Evolutionary conservation across 2,329 filamentous ascomycete genomes (phyloP).

Genomic region (Cercospora nicotianae): DNA sequence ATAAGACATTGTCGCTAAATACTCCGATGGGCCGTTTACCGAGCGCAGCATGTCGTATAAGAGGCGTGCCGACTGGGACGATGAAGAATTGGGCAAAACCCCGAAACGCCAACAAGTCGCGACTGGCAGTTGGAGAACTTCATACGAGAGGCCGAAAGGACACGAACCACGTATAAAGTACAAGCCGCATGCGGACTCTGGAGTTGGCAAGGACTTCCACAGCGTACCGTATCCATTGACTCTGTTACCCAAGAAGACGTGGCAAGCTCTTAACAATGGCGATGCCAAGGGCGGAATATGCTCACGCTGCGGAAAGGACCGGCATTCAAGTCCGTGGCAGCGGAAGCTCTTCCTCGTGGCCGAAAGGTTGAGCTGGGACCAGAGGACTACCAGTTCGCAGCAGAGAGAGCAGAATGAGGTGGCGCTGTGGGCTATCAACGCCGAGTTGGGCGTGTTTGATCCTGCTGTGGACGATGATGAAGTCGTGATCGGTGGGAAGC

Average conservation of each 20-base stretch:
- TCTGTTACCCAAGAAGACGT: constrained; percentile 23
- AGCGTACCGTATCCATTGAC: constrained; percentile 25
- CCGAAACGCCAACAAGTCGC: not conserved
- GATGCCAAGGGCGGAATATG: constrained; percentile 20
- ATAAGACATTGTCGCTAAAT: not conserved
- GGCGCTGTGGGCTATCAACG: constrained; percentile 26
- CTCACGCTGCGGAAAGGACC: constrained; percentile 22
- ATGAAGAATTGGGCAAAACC: no score
- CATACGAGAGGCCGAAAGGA: not conserved
- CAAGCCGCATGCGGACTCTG: constrained; percentile 22
- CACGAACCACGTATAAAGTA: constrained; percentile 16
- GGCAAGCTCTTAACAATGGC: constrained; percentile 23
- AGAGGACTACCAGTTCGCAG: constrained; percentile 12
- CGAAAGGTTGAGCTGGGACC: constrained; percentile 25
- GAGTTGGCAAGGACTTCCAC: constrained; percentile 24
- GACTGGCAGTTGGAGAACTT: constrained; percentile 5
- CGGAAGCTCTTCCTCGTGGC: constrained; percentile 30
- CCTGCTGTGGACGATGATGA: constrained; percentile 26
- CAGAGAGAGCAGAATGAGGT: constrained; percentile 26
- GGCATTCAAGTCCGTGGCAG: constrained; percentile 18
- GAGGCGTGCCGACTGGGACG: not conserved
- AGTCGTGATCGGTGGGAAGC: constrained; percentile 21
- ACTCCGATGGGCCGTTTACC: not conserved
- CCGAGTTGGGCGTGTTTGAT: constrained; percentile 26
- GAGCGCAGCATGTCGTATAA: not conserved